Base-by-base conservation (phyloP, 2,329 filamentous ascomycete genomes). In the Scopulariopsis brevicaulis region DNA sequence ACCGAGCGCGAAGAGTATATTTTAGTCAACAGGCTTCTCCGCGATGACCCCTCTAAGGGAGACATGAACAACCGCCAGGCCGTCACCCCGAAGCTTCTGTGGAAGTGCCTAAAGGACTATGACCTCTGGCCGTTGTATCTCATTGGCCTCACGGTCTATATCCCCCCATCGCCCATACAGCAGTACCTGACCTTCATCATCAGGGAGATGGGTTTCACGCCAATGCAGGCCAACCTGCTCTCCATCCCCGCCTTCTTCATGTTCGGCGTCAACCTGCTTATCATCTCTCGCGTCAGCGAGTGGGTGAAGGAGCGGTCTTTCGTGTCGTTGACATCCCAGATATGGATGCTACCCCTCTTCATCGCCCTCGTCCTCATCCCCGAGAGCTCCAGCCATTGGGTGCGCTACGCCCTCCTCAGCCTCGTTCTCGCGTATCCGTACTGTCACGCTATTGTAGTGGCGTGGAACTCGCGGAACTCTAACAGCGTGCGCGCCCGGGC, bases 21-120 rank as follows among this genome's bases (percentile, higher is more conserved):
- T 62, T 77, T 85, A 60, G 80, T 86, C 28, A 86, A 85, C 62
- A 73, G 82, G 1, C 71, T 82, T 11, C 70, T 77, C 5, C 77
- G 83, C 1, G 83, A 86, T 59, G 83, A 85, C 58, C 82, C 82
- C 1, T 77, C 74, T 59, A 83, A 83, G 64, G 79, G 78, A 11
- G 79, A 81, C 60, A 83, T 85, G 79, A 79, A 84, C 66, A 84
- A 84, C 63, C 72, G 81, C 18, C 67, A 66, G 20, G 63, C 74
- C 1, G 71, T 79, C 7, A 73, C 72, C 20, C 73, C 70, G 14
- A 71, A 65, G 53, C 68, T 65, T 46, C 73, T 84, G 4, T 81
- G 77, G 75, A 71, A 76, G 28, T 74, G 77, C 1, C 61, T 83
- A 28, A 74, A 73, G 20, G 83, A 86, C 62, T 85, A 80, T 65